Base-by-base conservation (phyloP, 169 alveolate genomes). In the Babesia bigemina region DNA sequence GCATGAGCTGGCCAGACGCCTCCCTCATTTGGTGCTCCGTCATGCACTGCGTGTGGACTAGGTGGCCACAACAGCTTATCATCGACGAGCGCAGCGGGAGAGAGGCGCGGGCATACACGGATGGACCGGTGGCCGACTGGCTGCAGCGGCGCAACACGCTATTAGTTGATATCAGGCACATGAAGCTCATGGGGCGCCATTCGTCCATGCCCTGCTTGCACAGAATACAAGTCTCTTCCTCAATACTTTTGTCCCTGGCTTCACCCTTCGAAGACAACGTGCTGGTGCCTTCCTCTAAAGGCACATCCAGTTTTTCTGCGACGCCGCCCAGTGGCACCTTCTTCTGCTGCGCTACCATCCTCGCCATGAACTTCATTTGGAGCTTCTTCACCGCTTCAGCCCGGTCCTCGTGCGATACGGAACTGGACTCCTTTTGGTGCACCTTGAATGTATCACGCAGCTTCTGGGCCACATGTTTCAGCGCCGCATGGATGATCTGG, bases 31-130 rank as follows among this genome's bases (percentile, higher is more conserved):
- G 58, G 57, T 81, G 88, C 21, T 49, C 58, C 16, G 14, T 36
- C 16, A 81, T 71, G 50, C 88, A 81, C 39, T 52, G 22, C 22
- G 78, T 71, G 48, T 81, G 88, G 36, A 69, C 85, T 21, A 63
- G 22, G 45, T 81, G 88, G 21, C 88, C 88, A 28, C 88, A 81
- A n/a, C 77, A 56, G 49, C 75, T 62, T 14, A 81, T 81, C 50
- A 72, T 65, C 13, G 88, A 63, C 39, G 88, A 72, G 16, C 22
- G 33, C 33, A 70, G 58, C 2, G 88, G 88, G 29, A 81, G 52
- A 19, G 84, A 62, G 0, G 74, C 49, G 52, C 17, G 26, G 21
- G 79, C 78, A 44, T 73, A 26, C 22, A 81, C 66, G n/a, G 73
- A 17, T 4, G 71, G 12, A 0, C 74, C 56, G 17, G 48, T 24